These are phyloP conservation scores for Teunomyces funiuensis DNA, from an alignment of 805 yeast species.

Conservation along the genomic window DNA sequence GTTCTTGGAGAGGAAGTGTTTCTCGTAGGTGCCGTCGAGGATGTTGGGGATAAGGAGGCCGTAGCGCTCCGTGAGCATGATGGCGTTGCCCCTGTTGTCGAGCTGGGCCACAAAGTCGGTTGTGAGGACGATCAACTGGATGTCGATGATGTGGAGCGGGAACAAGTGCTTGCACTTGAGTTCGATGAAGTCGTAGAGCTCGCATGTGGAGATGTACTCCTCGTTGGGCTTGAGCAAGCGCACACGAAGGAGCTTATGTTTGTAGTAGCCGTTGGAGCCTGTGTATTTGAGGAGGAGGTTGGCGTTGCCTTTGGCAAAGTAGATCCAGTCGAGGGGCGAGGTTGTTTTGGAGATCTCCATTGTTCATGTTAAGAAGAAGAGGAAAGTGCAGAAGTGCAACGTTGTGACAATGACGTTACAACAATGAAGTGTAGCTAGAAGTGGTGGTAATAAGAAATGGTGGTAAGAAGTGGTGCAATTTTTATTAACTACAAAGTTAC, in stretches of 20 bases:
- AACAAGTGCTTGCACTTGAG: constrained; percentile 30
- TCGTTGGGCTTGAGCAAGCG: constrained; percentile 33
- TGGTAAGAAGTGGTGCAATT: too few relatives aligned
- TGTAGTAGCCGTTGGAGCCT: constrained; percentile 33
- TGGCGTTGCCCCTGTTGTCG: constrained; percentile 22
- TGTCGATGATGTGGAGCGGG: constrained; percentile 31
- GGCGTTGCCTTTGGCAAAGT: constrained; percentile 49
- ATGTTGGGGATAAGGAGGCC: constrained; percentile 47
- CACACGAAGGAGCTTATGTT: constrained; percentile 39
- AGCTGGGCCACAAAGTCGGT: constrained; percentile 29
- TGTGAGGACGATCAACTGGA: constrained; percentile 32
- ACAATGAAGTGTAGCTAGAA: too few relatives aligned
- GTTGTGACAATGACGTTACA: too few relatives aligned
- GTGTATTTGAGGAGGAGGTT: constrained; percentile 45
- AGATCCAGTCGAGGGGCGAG: constrained; percentile 39
- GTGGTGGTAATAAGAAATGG: background rate
- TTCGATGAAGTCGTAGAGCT: constrained; percentile 42
- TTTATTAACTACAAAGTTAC: too few relatives aligned
- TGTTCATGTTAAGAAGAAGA: background rate
- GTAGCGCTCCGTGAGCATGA: constrained; percentile 40
- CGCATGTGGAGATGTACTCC: constrained; percentile 38
- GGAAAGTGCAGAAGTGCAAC: too few relatives aligned
- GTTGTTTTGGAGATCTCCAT: constrained; percentile 40
- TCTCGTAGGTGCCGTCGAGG: constrained; percentile 29
- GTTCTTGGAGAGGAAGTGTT: constrained; percentile 32